Base-by-base conservation (phyloP, 2,329 filamentous ascomycete genomes). In the Tolypocladium album region DNA sequence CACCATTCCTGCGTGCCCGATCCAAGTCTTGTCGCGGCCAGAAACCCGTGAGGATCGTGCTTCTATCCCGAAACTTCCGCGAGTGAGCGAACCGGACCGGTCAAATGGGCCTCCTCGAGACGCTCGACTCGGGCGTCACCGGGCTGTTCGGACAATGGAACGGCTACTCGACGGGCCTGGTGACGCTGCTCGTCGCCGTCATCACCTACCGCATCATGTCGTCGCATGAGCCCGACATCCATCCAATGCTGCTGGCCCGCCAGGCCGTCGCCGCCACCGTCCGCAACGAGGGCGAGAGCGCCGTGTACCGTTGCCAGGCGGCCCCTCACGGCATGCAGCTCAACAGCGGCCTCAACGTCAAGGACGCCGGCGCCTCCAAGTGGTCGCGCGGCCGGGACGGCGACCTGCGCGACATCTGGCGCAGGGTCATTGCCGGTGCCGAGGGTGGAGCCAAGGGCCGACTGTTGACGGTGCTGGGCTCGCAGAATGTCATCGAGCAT, bases 341-440 rank as follows among this genome's bases (percentile, higher is more conserved):
- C 52, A 88, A 88, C 66, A 77, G 82, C 43, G 90, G 92, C 5
- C 79, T 96, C 56, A 90, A 90, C 65, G 89, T 97, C 60, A 93
- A 91, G 76, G 88, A 92, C 59, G 76, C 87, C 0, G 88, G 87
- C 52, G 85, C 88, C 55, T 88, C 90, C 55, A 91, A 91, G 75
- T 97, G 92, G 89, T 82, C 88, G 12, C 79, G 82, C 60, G 93
- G 93, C 56, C 86, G 89, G 60, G 87, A 96, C 72, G 94, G 94
- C 53, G 93, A 99, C 68, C 78, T 99, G 64, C 84, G 93, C 59
- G 93, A 99, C 74, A 80, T 99, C 60, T 99, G 94, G 94, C 85
- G 87, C 64, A 83, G 83, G 68, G 88, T 86, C 50, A 79, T 87
- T 12, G 79, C 79, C 59, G 90, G 71, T 40, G 82, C 86, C 60